These are phyloP conservation scores for Citrus sinensis DNA, from an alignment of 345 rosid genomes.

Conservation along the genomic window DNA sequence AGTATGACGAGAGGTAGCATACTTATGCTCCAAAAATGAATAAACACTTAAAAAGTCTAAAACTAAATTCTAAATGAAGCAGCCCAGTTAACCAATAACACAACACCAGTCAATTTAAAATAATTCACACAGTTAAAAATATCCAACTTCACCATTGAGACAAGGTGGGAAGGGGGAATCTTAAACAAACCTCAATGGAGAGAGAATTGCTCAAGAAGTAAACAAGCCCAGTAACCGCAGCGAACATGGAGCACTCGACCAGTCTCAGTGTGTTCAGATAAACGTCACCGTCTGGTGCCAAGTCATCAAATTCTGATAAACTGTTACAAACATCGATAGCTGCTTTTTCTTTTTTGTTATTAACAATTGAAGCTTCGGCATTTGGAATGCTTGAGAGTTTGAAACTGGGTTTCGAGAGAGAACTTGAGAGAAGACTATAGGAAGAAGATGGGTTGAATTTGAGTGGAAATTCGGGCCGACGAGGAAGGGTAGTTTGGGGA, in stretches of 20 bases:
- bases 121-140: not conserved
- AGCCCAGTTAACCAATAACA: not conserved
- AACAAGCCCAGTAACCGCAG: constrained; percentile 78
- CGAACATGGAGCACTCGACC: constrained; percentile 94
- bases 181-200: constrained; percentile 64
- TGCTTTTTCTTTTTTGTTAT: constrained; percentile 27
- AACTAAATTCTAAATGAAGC: no score
- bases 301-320: constrained; percentile 35
- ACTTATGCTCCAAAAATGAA: not conserved
- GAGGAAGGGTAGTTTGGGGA: constrained; percentile 21
- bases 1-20: no score
- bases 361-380: constrained; percentile 23
- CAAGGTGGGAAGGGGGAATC: no score
- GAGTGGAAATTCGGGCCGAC: constrained; percentile 2
- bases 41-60: not conserved
- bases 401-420: constrained; percentile 29
- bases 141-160: no score
- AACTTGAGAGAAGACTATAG: not conserved
- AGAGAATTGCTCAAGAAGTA: constrained; percentile 93
- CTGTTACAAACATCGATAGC: not conserved
- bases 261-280: constrained; percentile 72
- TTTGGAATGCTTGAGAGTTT: constrained; percentile 33
- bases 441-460: constrained; percentile 22
- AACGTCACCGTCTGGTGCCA: constrained; percentile 50
- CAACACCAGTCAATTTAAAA: not conserved